Evolutionary conservation across 164 flowering plant species (phyloP).

Genomic region (Vitis labrusca): DNA sequence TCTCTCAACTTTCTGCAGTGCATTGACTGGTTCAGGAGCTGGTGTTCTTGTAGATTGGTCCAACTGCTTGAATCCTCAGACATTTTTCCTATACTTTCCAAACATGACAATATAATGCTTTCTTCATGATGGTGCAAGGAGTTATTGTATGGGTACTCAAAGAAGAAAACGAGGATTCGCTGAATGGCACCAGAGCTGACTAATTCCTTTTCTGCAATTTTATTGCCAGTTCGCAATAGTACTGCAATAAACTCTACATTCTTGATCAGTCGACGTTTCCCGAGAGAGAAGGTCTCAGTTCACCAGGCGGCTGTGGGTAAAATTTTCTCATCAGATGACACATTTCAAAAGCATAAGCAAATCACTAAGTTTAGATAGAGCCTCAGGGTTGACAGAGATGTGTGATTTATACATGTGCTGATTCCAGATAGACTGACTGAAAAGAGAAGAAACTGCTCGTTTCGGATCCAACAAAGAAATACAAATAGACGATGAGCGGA

Average conservation of each 20-base stretch:
- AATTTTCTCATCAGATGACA: conserved; percentile 67
- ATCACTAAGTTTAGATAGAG: conserved; percentile 25
- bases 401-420: too few species aligned
- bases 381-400: too few species aligned
- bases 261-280: conserved; percentile 86
- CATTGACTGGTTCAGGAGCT: too few species aligned
- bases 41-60: too few species aligned
- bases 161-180: conserved; percentile 71
- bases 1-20: too few species aligned
- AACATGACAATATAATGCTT: conserved; percentile 79
- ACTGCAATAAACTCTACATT: conserved; percentile 86
- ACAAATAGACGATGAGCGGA: too few species aligned
- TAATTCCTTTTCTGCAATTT: conserved; percentile 74
- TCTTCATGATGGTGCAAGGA: conserved; percentile 92
- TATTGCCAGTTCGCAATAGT: conserved; percentile 63
- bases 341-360: conserved; percentile 70
- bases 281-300: conserved; percentile 87
- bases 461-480: too few species aligned
- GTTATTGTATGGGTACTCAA: conserved; percentile 90
- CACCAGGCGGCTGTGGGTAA: conserved; percentile 83
- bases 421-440: too few species aligned
- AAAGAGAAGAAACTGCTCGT: too few species aligned
- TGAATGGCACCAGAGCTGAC: conserved; percentile 69
- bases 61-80: too few species aligned
- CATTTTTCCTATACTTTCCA: conserved; percentile 45